A percentile compares a stretch with the other conserved stretches of the same genome.
phyloP scores from a whole-genome alignment of 768 basidiomycete species.

The Suillus hirtellus region DNA sequence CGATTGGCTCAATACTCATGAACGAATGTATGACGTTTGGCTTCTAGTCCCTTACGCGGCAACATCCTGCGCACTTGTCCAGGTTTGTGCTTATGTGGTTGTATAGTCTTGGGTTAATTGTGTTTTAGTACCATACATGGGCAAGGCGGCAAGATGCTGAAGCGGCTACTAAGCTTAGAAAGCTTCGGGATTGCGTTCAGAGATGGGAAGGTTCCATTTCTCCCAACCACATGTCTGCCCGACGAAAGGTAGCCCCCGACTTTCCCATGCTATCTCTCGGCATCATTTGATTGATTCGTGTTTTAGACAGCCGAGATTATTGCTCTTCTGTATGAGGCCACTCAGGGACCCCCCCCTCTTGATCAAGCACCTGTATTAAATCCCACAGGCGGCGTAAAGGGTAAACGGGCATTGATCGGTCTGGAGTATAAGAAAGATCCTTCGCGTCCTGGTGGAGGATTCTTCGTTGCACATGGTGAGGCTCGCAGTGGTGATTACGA shows the following conservation, averaged over 20 bases:
- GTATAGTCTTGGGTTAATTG: neutral
- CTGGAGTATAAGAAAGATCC: constrained; percentile 80
- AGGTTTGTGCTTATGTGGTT: constrained; percentile 51
- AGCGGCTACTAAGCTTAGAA: constrained; percentile 72
- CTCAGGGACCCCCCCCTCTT: constrained; percentile 68
- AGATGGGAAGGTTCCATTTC: constrained; percentile 87
- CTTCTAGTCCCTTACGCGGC: constrained; percentile 84
- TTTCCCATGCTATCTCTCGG: neutral
- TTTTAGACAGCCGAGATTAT: constrained; percentile 91
- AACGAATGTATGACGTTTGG: constrained; percentile 83
- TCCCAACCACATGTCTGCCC: constrained; percentile 91
- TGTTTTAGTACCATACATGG: constrained; percentile 86
- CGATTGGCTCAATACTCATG: constrained; percentile 86
- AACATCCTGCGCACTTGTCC: constrained; percentile 87
- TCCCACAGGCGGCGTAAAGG: constrained; percentile 74
- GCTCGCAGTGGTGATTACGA: constrained; percentile 46
- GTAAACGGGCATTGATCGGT: constrained; percentile 47
- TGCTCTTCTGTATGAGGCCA: constrained; percentile 87
- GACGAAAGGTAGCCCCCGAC: constrained; percentile 69
- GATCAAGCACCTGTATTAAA: constrained; percentile 68
- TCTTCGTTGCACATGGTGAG: constrained; percentile 68
- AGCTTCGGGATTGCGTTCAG: constrained; percentile 80
- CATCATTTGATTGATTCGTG: neutral
- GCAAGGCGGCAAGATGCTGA: constrained; percentile 77
- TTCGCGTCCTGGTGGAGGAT: constrained; percentile 81